These are phyloP conservation scores for Hanseniaspora sp. DNA, from an alignment of 1,139 yeast genomes.

Conservation along the genomic window DNA sequence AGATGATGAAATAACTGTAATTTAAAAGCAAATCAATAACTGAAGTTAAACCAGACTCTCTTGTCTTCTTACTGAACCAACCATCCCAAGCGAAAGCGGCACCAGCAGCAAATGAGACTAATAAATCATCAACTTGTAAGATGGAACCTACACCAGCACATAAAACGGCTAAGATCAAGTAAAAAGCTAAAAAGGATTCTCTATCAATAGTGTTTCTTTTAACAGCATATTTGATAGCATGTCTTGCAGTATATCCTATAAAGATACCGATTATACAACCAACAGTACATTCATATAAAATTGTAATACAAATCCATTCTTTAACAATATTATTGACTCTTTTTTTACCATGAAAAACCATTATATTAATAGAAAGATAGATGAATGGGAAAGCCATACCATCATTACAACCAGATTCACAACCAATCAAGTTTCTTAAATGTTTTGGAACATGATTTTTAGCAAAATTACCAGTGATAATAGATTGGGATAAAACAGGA, in stretches of 20 bases:
- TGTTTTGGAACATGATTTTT: slow-evolving; percentile 28
- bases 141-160: slow-evolving; percentile 32
- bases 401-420: slow-evolving; percentile 36
- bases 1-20: slow-evolving; percentile 30
- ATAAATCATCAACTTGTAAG: slow-evolving; percentile 33
- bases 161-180: slow-evolving; percentile 24
- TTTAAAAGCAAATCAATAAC: slow-evolving; percentile 29
- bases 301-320: slow-evolving; percentile 32
- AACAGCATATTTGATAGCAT: slow-evolving; percentile 22
- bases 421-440: slow-evolving; percentile 30
- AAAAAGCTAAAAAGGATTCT: slow-evolving; percentile 25
- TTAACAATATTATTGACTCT: slow-evolving; percentile 24
- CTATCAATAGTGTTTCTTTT: slow-evolving; percentile 23
- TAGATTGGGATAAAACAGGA: slow-evolving; percentile 36
- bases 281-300: slow-evolving; percentile 31
- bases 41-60: slow-evolving; percentile 11
- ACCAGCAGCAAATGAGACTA: slow-evolving; percentile 31
- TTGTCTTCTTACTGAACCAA: slow-evolving; percentile 28
- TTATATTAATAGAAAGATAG: slow-evolving; percentile 29
- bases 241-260: slow-evolving; percentile 29
- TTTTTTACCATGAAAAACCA: slow-evolving; percentile 24
- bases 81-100: slow-evolving; percentile 29
- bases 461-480: slow-evolving; percentile 36
- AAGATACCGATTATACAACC: slow-evolving; percentile 30
- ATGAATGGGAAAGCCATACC: slow-evolving; percentile 36